Conservation (phyloP, 768 basidiomycete genomes). For the Russula sp. region DNA sequence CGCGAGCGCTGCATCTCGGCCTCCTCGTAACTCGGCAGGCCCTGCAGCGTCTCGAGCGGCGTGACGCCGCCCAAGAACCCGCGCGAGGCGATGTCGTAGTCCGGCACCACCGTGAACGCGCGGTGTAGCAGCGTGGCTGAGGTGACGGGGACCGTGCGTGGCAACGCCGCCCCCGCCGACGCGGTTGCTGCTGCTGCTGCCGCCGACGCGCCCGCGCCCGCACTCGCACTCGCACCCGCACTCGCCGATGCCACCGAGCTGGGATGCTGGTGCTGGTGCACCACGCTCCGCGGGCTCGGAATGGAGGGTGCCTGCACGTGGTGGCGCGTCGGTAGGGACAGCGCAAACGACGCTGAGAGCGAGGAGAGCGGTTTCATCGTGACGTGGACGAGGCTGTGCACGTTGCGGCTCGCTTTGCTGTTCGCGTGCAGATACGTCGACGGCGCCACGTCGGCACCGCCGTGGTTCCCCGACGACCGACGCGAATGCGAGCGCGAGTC, state of each 20-base stretch:
- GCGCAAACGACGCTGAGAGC: conserved; percentile 40
- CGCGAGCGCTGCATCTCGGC: conserved; percentile 30
- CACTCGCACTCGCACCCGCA: too few relatives aligned
- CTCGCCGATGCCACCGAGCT: neutral
- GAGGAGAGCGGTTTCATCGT: conserved; percentile 60
- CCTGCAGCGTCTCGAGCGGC: conserved; percentile 67
- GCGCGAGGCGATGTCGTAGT: conserved; percentile 75
- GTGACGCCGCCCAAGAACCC: conserved; percentile 90
- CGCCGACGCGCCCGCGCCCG: too few relatives aligned
- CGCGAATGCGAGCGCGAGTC: conserved; percentile 31
- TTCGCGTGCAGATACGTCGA: conserved; percentile 50
- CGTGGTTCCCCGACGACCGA: conserved; percentile 26
- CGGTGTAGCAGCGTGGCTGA: conserved; percentile 43
- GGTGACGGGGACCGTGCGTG: conserved; percentile 17
- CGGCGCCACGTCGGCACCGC: neutral
- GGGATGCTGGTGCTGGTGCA: conserved; percentile 4
- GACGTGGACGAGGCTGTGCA: conserved; percentile 47
- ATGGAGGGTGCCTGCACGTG: conserved; percentile 17
- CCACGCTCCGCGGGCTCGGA: neutral
- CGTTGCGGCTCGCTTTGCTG: conserved; percentile 44
- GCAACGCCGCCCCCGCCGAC: conserved; percentile 12
- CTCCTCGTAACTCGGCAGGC: conserved; percentile 86
- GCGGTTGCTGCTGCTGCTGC: neutral
- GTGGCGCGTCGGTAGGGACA: conserved; percentile 28
- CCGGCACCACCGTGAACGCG: conserved; percentile 73